Base-by-base conservation (phyloP, 2,329 filamentous ascomycete genomes). In the Venturia aucupariae region DNA sequence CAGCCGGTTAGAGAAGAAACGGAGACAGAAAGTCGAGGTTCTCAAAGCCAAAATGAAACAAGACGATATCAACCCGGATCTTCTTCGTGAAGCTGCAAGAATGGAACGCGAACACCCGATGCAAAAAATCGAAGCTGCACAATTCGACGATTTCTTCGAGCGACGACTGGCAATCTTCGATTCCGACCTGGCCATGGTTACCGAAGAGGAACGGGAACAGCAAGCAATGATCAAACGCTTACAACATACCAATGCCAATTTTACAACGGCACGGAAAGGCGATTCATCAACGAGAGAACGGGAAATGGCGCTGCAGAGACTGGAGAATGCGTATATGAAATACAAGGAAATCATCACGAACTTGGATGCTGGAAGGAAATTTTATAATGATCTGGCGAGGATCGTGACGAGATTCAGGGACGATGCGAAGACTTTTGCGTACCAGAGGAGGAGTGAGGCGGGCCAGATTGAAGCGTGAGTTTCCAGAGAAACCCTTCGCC, bases 291-390 rank as follows among this genome's bases (percentile, higher is more conserved):
- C 82, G 1, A 83, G 82, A 66, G 92, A 96, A 72, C 86, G 94
- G 17, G 93, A 97, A 73, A 84, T 89, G 69, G 92, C 91, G 0
- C 77, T 99, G 60, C 94, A 99, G 75, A 86, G 84, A 67, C 80
- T 99, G 11, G 93, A 97, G 74, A 92, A 90, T 68, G 93, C 91
- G 0, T 97, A 96, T 73, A 86, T 92, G 75, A 95, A 93, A 76
- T 97, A 97, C 79, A 96, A 96, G 77, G 93, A 99, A 74, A 90
- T 97, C 65, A 86, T 96, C 65, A 90, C 85, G 68, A 96, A 97
- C 72, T 82, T 97, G 2, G 93, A 97, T 68, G 90, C 89, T 0
- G 94, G 91, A 0, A 82, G 93, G 63, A 97, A 94, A 74, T 99
- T 99, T 73, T 99, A 97, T 79, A 99, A 99, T 69, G 92, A 97